Evolutionary conservation across 2,329 filamentous ascomycete species (phyloP), one percentile per base, ranked within the genome.

Genomic region (Fusarium phyllophilum): DNA sequence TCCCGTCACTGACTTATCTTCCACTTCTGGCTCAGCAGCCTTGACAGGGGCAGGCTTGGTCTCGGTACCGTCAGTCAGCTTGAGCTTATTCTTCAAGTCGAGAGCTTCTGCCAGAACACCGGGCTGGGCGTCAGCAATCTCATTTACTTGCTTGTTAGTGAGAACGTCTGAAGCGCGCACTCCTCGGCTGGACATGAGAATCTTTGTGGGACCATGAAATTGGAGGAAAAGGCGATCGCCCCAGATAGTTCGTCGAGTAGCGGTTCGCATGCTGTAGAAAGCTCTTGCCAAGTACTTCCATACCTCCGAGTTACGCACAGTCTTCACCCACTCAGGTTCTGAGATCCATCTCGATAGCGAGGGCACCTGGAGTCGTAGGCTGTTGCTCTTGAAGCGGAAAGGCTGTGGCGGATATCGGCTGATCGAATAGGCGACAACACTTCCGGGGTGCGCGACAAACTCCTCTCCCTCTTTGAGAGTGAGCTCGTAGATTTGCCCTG

Each of bases 171-270:
- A 91, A 48, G 97, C 85, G 22, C 93, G 88, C 29, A 94, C 90
- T 20, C 92, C 95, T n/a, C 96, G 90, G 59, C 94, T 97, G 73
- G 97, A 97, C 78, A 99, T 86, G 48, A 98, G 87, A 55, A 99
- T 89, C 5, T 93, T 98, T 11, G 89, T 90, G 5, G 96, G 96
- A 1, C 96, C 96, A 64, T 92, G 89, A 81, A 99, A 98, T 79
- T 94, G 93, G 38, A 99, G 85, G 83, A 98, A 98, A 33, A 98
- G 86, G 83, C 96, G 86, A 81, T 99, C 96, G 29, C 96, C 96
- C 94, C 95, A 98, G 64, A 99, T 93, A 3, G 94, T 94, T 78
- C 93, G 89, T 68, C 95, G 89, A 46, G 92, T 87, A 84, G 92
- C 91, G 1, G 95, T 97, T 68, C 94, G 90, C 26, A 97, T 75